Evolutionary conservation across 441 rosid species (phyloP), one percentile per base, ranked within the genome.

Genomic region (Sinapis alba): DNA sequence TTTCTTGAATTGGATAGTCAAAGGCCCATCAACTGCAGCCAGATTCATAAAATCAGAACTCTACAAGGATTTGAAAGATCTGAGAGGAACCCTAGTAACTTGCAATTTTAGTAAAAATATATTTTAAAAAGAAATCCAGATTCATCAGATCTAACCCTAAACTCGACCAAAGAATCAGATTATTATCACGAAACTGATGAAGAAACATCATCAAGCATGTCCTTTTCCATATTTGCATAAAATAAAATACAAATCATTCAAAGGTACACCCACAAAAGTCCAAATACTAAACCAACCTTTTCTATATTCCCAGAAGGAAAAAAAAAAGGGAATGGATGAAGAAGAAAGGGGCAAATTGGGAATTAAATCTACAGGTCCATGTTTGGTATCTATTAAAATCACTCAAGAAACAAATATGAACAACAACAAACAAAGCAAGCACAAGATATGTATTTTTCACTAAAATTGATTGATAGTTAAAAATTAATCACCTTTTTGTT

Each of bases 131-230:
- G n/a, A 43, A 43, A 69, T 41, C 72, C 47, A 78, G 58, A 36
- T 68, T 73, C 73, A 70, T 53, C 85, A 87, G 91, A 89, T 87
- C 94, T 82, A 87, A 84, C 70, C 86, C 85, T 75, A 83, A 80
- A 62, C 81, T 86, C 68, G 76, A 78, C 66, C 65, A 80, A 16
- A 69, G 23, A 67, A 50, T 78, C 78, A 77, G 83, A 79, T 41
- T 71, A 62, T 36, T 34, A 24, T 43, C 23, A 81, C 8, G 60
- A 59, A 70, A 65, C 56, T 65, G 51, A 73, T 56, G 71, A 34
- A 73, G 26, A 56, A 71, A 43, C 50, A 5, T 32, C 38, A 32
- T 41, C 41, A 24, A 24, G 41, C 41, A 43, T 43, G 18, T 43
- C 50, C 16, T 43, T 43, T 43, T 43, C 2, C 7, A 43, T 43